A percentile compares a stretch with the other conserved stretches of the same genome.
Evolutionary conservation across 2,329 filamentous ascomycete species (phyloP).

Genomic region (Cryphonectria naterciae): DNA sequence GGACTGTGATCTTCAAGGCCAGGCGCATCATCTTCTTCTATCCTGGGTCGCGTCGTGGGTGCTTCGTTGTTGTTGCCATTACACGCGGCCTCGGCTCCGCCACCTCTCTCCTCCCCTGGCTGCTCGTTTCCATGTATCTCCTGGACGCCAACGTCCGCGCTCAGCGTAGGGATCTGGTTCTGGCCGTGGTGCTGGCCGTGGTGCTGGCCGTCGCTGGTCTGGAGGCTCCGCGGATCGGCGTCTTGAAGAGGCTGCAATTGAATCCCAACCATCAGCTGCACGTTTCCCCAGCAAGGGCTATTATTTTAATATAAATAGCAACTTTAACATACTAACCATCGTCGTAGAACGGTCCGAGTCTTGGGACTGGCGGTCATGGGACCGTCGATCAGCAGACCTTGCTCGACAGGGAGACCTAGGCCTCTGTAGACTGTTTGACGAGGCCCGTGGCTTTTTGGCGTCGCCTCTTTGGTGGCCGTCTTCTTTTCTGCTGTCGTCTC

Average conservation of each 20-base stretch:
- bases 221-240: not conserved
- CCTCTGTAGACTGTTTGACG: no score
- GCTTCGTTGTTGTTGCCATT: not conserved
- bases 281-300: not conserved
- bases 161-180: not conserved
- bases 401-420: not conserved
- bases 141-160: not conserved
- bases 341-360: not conserved
- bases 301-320: no score
- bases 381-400: not conserved
- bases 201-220: not conserved
- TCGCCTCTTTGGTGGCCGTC: no score
- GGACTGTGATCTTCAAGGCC: not conserved
- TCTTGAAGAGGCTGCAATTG: not conserved
- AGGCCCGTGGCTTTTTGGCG: not conserved
- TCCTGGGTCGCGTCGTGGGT: not conserved
- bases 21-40: not conserved
- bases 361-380: not conserved
- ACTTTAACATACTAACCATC: not conserved
- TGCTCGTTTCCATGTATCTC: not conserved
- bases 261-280: not conserved
- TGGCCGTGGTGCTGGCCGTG: not conserved
- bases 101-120: not conserved
- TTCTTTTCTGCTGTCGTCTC: not conserved
- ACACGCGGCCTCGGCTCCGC: not conserved